Base-by-base conservation (phyloP, 345 rosid genomes). In the Bretschneidera sinensis region DNA sequence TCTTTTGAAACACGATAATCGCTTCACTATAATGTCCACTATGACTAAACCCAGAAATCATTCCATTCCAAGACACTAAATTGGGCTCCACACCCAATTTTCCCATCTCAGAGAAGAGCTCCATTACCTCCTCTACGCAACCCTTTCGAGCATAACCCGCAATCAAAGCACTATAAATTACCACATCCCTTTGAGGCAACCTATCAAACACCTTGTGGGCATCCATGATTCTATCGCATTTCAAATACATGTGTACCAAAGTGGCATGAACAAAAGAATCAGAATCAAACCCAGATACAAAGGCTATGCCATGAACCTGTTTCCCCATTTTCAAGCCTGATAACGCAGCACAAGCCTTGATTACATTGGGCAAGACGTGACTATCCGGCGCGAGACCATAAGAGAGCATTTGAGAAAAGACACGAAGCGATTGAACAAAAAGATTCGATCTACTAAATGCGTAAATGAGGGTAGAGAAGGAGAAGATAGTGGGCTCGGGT, bases 1-100 rank as follows among this genome's bases (percentile, higher is more conserved):
- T 76, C 53, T 71, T 63, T 34, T 65, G 71, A 14, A 85, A 82
- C 74, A 76, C 55, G 18, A 70, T 48, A 71, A 77, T 65, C 0
- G 84, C 85, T 54, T 78, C 88, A 24, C 9, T 17, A 35, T 63
- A 57, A 34, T 58, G 62, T 52, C 86, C 73, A 5, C 85, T 78
- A 21, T 75, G 85, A 71, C 75, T 80, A 74, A 82, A 80, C 59
- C 91, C 91, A 7, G 84, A 55, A 85, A 85, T 79, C 76, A 85
- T 71, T 21, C 85, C 88, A 73, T 85, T 85, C 88, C 91, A 85
- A 33, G 91, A 70, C 21, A 85, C 79, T 23, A 67, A 60, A 73
- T 83, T 85, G 2, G 79, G 68, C 17, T 67, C 78, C 53, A 80
- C 19, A 51, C 84, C 78, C 0, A 18, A 68, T 0, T 61, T 55